phyloP scores from a whole-genome alignment of 306 rosid species.

The Prunus campanulata region DNA sequence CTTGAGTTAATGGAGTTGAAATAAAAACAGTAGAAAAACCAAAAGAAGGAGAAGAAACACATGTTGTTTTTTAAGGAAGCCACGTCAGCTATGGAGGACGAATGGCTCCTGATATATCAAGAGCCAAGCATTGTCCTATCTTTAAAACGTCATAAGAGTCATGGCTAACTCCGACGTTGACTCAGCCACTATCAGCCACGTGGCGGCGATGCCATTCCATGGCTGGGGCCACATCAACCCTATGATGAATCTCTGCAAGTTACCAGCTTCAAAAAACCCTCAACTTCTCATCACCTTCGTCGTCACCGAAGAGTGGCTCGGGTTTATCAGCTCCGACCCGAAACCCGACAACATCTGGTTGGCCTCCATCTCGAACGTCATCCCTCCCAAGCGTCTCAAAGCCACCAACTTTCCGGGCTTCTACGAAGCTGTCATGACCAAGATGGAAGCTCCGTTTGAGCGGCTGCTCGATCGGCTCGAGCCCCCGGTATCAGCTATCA shows the following conservation, averaged over 20 bases:
- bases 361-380: conserved; percentile 41
- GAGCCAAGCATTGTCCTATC: too few relatives aligned
- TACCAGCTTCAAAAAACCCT: conserved; percentile 1
- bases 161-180: background rate
- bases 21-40: too few relatives aligned
- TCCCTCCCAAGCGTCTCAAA: conserved; percentile 39
- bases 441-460: conserved; percentile 49
- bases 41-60: too few relatives aligned
- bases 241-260: conserved; percentile 58
- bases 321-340: conserved; percentile 29
- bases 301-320: conserved; percentile 55
- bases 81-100: too few relatives aligned
- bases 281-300: conserved; percentile 43
- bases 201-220: conserved; percentile 48
- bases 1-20: too few relatives aligned
- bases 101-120: too few relatives aligned
- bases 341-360: conserved; percentile 32
- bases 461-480: conserved; percentile 35
- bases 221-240: conserved; percentile 54
- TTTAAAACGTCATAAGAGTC: background rate
- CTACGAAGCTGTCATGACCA: conserved; percentile 44
- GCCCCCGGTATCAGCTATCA: conserved; percentile 26
- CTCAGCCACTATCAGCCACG: conserved; percentile 20
- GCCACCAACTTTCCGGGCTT: conserved; percentile 43
- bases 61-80: too few relatives aligned